Base-by-base conservation (phyloP, 768 basidiomycete species). In the Podaxis rugospora region DNA sequence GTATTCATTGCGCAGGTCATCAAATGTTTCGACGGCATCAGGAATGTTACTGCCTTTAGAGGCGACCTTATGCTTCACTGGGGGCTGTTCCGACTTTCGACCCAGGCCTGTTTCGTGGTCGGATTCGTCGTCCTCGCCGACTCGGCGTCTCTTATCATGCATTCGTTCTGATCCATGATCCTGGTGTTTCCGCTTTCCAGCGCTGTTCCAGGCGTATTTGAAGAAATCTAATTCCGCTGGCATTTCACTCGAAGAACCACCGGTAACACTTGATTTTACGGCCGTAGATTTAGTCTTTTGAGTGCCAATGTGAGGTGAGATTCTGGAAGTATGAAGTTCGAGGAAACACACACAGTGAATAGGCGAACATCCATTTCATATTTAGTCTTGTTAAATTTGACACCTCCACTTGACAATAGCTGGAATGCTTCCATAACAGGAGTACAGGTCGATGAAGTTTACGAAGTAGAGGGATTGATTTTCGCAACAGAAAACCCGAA, bases 151-250 rank as follows among this genome's bases (percentile, higher is more conserved):
- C 76, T 55, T 73, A 69, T 65, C 71, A 74, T 61, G 68, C 57
- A 66, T 65, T 50, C 63, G 64, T 44, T 64, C 64, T 11, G 59
- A 63, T 4, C 66, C 66, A 7, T 65, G 55, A 23, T 65, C 67
- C 3, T 55, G 39, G 46, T 58, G 27, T 69, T 86, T 87, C 57
- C 86, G 81, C 69, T 90, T 89, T 36, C 69, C 72, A 6, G 75
- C 65, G 16, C 76, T 77, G 25, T 80, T 82, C 63, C 85, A 80
- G 2, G 90, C 87, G 63, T 93, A 93, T 67, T 89, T 93, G 76
- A 98, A 98, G 73, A 96, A 95, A 71, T 98, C 93, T 5, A 98
- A 81, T 67, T 90, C 92, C 1, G 78, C 66, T 1, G 90, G 94
- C 49, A 95, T 80, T 60, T 82, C 83, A 7, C 74, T 77, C 61